Evolutionary conservation across 2,329 filamentous ascomycete genomes (phyloP), one percentile per base, ranked within the genome.

Genomic region (Fusarium austroafricanum): DNA sequence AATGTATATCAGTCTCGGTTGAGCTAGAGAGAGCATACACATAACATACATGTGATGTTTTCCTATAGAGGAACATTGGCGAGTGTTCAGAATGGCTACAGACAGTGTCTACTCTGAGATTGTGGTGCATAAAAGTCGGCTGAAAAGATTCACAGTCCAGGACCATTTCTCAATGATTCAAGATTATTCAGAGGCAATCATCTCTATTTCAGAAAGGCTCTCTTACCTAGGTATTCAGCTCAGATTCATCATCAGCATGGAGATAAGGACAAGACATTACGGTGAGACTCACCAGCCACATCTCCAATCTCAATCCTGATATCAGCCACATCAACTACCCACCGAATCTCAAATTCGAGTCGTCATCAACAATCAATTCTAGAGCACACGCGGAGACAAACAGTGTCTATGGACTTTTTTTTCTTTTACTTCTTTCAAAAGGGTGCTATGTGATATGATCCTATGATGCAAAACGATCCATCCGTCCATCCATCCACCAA

Each of bases 391-490:
- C 14, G 15, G 29, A 14, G 42, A 43, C 12, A 57, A 37, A 23
- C 18, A 63, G 45, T 37, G 20, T 68, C 71, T 73, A 73, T 73
- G 61, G 55, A 70, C 53, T 73, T 73, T 72, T 72, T 63, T 61
- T 68, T 62, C 55, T 68, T 68, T 68, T 61, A 61, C 64, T 68
- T 61, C 63, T 68, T 70, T 63, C 57, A 61, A 67, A 64, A 52
- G 67, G 56, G 71, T 73, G 59, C 66, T 73, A 57, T 71, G 60
- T 70, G 61, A 71, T 73, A 55, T 70, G 59, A 65, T 73, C 49
- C 59, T 68, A 61, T 51, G 70, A 68, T 69, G 47, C 61, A 68
- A 67, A n/a, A 62, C 67, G 71, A 71, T 73, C 71, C 70, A 71
- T 73, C 71, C 71, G 65, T 69, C 63, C 67, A 53, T 64, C 65